Conservation (phyloP, 2,329 filamentous ascomycete genomes). For the Fusarium cyanostomum region DNA sequence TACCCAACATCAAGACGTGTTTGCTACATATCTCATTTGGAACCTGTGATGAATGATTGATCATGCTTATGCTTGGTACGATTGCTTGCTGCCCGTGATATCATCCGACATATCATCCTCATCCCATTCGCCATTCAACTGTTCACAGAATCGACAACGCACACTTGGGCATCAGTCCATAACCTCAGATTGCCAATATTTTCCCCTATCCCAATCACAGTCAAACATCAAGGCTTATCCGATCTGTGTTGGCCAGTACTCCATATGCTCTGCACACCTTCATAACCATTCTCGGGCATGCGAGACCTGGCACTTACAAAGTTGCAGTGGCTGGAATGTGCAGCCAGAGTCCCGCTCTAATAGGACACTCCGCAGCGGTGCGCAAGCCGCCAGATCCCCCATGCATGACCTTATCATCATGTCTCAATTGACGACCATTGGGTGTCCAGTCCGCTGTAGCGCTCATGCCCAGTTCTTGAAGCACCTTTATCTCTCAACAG, state of each 20-base stretch:
- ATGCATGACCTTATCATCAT: constrained; percentile 44
- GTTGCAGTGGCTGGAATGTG: constrained; percentile 1
- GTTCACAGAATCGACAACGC: neutral
- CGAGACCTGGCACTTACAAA: constrained; percentile 10
- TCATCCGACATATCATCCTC: neutral
- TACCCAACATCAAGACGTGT: neutral
- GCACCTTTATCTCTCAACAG: neutral
- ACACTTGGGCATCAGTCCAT: constrained; percentile 2
- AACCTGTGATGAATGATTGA: neutral
- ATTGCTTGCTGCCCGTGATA: constrained; percentile 1
- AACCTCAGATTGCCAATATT: neutral
- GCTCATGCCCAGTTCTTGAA: neutral
- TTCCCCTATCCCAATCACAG: neutral
- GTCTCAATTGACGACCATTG: constrained; percentile 26
- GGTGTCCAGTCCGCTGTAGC: constrained; percentile 12
- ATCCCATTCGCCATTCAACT: constrained; percentile 3
- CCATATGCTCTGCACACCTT: constrained; percentile 5
- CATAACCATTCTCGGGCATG: neutral
- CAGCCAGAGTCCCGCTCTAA: constrained; percentile 32
- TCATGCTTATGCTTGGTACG: neutral
- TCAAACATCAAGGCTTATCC: constrained; percentile 4
- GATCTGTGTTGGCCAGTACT: constrained; percentile 17
- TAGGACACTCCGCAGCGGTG: constrained; percentile 36
- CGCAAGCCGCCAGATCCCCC: constrained; percentile 41
- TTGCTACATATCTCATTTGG: neutral